Percentiles rank a stretch among this genome's conserved stretches.
Conservation (phyloP, 805 yeast species). For the Nakazawaea sp. region DNA sequence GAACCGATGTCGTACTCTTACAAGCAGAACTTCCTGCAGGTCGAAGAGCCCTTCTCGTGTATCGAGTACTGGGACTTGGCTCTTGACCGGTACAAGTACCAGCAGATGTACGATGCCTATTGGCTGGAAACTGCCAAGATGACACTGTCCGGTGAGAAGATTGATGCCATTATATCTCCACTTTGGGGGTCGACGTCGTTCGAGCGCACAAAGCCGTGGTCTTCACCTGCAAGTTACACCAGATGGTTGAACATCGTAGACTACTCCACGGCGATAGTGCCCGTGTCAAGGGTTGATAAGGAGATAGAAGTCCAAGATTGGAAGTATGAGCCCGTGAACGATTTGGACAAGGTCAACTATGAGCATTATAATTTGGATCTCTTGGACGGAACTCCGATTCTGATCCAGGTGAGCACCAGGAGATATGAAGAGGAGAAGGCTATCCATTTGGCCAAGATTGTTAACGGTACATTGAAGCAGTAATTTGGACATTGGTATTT, state of each 20-base stretch:
- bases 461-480: conserved; percentile 6
- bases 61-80: conserved; percentile 35
- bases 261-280: conserved; percentile 37
- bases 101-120: conserved; percentile 29
- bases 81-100: conserved; percentile 24
- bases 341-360: conserved; percentile 24
- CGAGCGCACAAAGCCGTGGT: conserved; percentile 30
- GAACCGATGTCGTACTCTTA: conserved; percentile 20
- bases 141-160: conserved; percentile 30
- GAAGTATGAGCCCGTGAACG: conserved; percentile 21
- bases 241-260: conserved; percentile 48
- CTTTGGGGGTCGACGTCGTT: conserved; percentile 36
- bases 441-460: conserved; percentile 28
- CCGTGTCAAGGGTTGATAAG: conserved; percentile 33
- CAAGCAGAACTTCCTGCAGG: conserved; percentile 15
- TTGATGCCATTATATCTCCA: conserved; percentile 46
- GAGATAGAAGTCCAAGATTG: conserved; percentile 21
- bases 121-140: conserved; percentile 26
- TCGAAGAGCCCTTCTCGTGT: conserved; percentile 6
- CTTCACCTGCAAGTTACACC: conserved; percentile 44
- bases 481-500: background rate
- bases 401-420: conserved; percentile 47
- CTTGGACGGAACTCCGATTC: conserved; percentile 46
- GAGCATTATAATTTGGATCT: conserved; percentile 39
- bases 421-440: conserved; percentile 56